Base-by-base conservation (phyloP, 495 filamentous ascomycete species). In the Penicillium flavigenum region DNA sequence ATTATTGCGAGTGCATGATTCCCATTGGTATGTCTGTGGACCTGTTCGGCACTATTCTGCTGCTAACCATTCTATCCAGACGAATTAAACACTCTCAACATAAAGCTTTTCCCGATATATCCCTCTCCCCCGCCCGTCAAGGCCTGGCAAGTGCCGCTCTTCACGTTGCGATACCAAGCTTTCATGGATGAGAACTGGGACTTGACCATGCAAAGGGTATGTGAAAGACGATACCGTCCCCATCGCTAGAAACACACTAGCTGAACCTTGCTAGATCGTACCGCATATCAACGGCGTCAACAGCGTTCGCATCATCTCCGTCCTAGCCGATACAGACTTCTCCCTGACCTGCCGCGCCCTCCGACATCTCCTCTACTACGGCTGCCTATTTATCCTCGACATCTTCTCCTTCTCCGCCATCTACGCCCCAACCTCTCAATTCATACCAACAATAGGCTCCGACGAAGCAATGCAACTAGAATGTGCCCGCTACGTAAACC, bases 1-100 rank as follows among this genome's bases (percentile, higher is more conserved):
- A 95, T 66, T 98, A 98, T 62, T 90, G 88, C 63, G 94, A 98
- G 76, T 96, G 91, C 82, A 92, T 97, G 92, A 94, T 96, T 62
- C 90, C 92, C 2, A 90, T 96, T 63, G 87, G 88, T 91, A 73
- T 32, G 80, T 76, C 26, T 5, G 0, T 44, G 36, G 45, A 36
- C 57, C 38, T 41, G 48, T 16, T 44, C 16, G 26, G 22, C 20
- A 39, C 22, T 32, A 16, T 5, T 29, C 56, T 32, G 11, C 54
- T 63, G 29, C 70, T 69, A 48, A 65, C 42, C 4, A 17, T 44
- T 44, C 8, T 36, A 10, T 26, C 8, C 60, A 91, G 92, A 96
- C 71, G 91, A 95, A 58, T 85, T 89, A 58, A 96, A 96, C 74
- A 96, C 91, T 11, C 83, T 98, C 67, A 96, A 96, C 72, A 89